Evolutionary conservation across 73 alveolate genomes (phyloP), one percentile per base, ranked within the genome.

Genomic region (Tetrahymena malaccensis): DNA sequence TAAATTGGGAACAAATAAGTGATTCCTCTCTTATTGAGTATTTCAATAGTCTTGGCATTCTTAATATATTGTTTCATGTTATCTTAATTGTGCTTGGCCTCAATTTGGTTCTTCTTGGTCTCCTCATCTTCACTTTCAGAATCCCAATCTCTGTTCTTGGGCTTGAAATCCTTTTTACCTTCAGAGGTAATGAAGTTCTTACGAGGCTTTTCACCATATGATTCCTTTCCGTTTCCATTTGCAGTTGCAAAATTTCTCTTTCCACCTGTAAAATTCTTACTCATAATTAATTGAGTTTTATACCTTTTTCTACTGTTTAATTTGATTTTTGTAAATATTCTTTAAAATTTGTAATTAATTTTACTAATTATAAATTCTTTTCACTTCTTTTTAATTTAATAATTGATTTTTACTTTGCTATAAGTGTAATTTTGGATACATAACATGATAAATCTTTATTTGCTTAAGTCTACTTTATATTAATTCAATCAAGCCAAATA

Each of bases 1-100:
- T 98, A 98, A 40, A 99, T 99, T 17, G 98, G 99, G 97, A 99
- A 99, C 95, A 99, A 94, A 85, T 94, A 27, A 16, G 89, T 84
- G 15, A 98, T 97, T 33, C 97, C 98, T 43, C 97, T 93, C 70
- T 93, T 94, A 25, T 95, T 96, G n/a, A 97, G 94, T 9, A 93
- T 70, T n/a, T 94, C 96, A 44, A 94, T 94, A 34, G 98, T 97
- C 93, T 95, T 56, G 34, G 84, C 40, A 37, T 95, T 95, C 93
- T 95, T 85, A 43, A 95, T 57, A 34, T 89, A 95, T 1, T 16
- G 11, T 21, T 55, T 85, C 95, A 95, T 55, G 94, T 95, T 95
- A 44, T 70, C 89, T 70, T 70, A 70, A n/a, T 70, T 70, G 89
- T 70, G 89, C 37, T 70, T 70, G 19, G 89, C 89, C 37, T 70